A percentile compares a stretch with the other conserved stretches of the same genome.
These are phyloP conservation scores for Ensete ventricosum DNA, from an alignment of 176 grass and related monocot genomes.

Conservation along the genomic window DNA sequence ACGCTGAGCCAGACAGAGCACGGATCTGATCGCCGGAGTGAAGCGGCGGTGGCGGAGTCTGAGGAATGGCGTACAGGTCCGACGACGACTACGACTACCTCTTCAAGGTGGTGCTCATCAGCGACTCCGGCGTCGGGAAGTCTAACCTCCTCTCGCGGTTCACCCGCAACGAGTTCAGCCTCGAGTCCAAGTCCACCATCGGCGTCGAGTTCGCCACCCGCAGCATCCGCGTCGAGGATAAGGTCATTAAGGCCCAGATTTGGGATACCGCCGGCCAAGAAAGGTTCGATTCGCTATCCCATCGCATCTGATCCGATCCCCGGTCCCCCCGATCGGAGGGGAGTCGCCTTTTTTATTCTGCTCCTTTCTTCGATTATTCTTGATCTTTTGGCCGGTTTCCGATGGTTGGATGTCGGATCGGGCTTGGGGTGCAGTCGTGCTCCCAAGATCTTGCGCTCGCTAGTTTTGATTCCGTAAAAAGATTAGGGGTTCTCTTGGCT, in stretches of 20 bases:
- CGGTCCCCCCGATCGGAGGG: too few relatives aligned
- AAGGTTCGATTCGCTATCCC: slow-evolving; percentile 20
- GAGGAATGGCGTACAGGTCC: slow-evolving; percentile 48
- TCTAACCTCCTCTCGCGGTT: slow-evolving; percentile 72
- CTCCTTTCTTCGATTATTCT: not conserved
- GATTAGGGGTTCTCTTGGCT: too few relatives aligned
- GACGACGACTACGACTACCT: slow-evolving; percentile 82
- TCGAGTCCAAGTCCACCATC: slow-evolving; percentile 96
- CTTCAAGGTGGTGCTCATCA: slow-evolving; percentile 81
- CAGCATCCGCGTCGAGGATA: slow-evolving; percentile 62
- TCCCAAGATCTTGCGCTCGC: not conserved
- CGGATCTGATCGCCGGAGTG: not conserved
- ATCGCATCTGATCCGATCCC: not conserved
- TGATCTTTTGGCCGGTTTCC: not conserved
- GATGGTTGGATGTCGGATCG: not conserved
- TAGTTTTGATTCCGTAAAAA: not conserved
- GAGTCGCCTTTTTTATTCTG: not conserved
- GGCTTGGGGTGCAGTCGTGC: not conserved
- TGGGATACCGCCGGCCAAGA: slow-evolving; percentile 72
- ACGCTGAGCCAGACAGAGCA: not conserved
- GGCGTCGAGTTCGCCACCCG: slow-evolving; percentile 95
- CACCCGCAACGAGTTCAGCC: slow-evolving; percentile 94
- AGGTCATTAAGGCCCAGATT: slow-evolving; percentile 90
- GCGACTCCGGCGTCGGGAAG: slow-evolving; percentile 64
- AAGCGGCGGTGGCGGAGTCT: not conserved